Conservation (phyloP, 129 eudicot species). For the Ambrosia artemisiifolia region DNA sequence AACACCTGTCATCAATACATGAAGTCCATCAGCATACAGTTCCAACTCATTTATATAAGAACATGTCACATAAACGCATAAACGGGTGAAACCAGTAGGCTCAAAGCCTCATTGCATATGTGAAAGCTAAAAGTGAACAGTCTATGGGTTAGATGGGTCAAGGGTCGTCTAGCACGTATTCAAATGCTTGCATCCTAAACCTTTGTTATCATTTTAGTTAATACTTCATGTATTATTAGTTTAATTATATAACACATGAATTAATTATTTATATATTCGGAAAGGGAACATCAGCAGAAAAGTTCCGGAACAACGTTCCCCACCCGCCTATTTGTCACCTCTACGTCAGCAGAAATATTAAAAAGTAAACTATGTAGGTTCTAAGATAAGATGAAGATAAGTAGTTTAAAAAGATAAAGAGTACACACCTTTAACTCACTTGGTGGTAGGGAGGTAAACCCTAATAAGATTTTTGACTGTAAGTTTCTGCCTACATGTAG, state of each 20-base stretch:
- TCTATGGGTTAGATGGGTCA: background rate
- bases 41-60: too few relatives aligned
- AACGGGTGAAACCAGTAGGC: background rate
- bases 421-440: conserved; percentile 27
- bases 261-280: background rate
- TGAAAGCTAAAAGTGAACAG: background rate
- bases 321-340: too few relatives aligned
- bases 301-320: too few relatives aligned
- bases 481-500: conserved; percentile 76
- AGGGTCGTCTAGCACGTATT: background rate
- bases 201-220: background rate
- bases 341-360: too few relatives aligned
- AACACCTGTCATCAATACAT: background rate
- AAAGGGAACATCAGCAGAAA: background rate
- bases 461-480: conserved; percentile 61
- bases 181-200: background rate
- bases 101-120: background rate
- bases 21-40: too few relatives aligned
- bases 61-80: background rate
- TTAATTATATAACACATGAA: background rate
- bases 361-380: too few relatives aligned
- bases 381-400: background rate
- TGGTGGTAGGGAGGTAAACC: conserved; percentile 72
- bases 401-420: background rate
- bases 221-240: background rate